Percentiles rank a stretch among this genome's conserved stretches.
phyloP scores from a whole-genome alignment of 139 green algal species.

The Astrephomene gubernaculifera region DNA sequence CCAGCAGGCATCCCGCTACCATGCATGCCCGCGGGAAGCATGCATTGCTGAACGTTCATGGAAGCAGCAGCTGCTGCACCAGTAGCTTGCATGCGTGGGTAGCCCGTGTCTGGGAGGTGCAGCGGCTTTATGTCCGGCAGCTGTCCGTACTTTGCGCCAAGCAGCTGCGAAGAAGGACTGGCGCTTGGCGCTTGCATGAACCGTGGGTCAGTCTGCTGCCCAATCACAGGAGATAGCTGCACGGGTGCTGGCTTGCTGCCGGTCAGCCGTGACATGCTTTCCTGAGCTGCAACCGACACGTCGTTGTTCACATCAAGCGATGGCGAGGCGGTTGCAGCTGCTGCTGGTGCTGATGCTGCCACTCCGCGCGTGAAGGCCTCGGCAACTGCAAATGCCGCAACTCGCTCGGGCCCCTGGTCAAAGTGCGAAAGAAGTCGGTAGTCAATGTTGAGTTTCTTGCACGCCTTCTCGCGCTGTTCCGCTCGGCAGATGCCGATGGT shows the following conservation, averaged over 20 bases:
- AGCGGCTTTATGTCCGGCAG: too few relatives aligned
- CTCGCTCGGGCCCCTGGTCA: background rate
- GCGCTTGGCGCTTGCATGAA: too few relatives aligned
- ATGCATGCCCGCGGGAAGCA: background rate
- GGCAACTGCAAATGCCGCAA: background rate
- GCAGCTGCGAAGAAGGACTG: too few relatives aligned
- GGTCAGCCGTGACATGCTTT: too few relatives aligned
- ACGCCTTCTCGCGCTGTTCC: constrained; percentile 70
- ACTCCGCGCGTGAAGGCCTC: background rate
- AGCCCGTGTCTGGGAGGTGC: background rate
- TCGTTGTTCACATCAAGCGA: too few relatives aligned
- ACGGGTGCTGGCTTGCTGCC: too few relatives aligned
- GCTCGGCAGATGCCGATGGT: constrained; percentile 72
- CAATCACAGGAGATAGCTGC: too few relatives aligned
- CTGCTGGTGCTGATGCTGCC: background rate
- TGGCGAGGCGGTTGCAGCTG: background rate
- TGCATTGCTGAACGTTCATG: too few relatives aligned
- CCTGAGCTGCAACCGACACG: too few relatives aligned
- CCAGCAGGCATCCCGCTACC: background rate
- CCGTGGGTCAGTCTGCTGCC: background rate
- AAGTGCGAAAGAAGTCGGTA: constrained; percentile 35
- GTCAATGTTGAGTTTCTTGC: constrained; percentile 56
- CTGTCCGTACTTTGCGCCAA: too few relatives aligned
- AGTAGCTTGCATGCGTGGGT: background rate
- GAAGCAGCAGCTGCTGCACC: too few relatives aligned